Conservation (phyloP, 306 rosid species). For the Fagus crenata region DNA sequence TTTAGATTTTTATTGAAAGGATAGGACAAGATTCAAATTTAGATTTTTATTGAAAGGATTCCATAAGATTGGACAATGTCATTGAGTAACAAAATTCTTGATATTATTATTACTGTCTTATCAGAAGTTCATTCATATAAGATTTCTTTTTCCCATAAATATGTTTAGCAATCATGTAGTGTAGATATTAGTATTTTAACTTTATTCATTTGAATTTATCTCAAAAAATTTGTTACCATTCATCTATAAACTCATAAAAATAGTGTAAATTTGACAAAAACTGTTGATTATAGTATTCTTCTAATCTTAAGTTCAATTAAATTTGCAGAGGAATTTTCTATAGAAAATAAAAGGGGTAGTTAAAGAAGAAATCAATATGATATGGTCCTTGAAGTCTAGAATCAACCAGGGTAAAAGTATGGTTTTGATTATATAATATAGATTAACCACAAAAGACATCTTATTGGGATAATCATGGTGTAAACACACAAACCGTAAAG, state of each 20-base stretch:
- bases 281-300: neutral
- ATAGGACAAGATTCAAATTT: too few species aligned
- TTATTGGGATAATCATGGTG: conserved; percentile 40
- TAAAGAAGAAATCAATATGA: neutral
- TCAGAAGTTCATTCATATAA: neutral
- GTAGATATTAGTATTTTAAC: too few species aligned
- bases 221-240: too few species aligned
- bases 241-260: too few species aligned
- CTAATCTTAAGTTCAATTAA: neutral
- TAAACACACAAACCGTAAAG: conserved; percentile 46
- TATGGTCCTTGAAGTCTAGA: neutral
- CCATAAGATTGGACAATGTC: too few species aligned
- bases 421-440: conserved; percentile 13
- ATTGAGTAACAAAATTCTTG: too few species aligned
- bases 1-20: too few species aligned
- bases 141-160: neutral
- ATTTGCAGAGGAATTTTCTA: conserved; percentile 1
- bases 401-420: conserved; percentile 22
- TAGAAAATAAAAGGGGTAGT: neutral
- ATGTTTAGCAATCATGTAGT: neutral
- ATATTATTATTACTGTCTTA: neutral
- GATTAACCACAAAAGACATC: conserved; percentile 36
- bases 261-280: too few species aligned
- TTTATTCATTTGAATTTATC: too few species aligned
- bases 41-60: too few species aligned